phyloP scores from a whole-genome alignment of 305 asterid genomes.

The Striga hermonthica region DNA sequence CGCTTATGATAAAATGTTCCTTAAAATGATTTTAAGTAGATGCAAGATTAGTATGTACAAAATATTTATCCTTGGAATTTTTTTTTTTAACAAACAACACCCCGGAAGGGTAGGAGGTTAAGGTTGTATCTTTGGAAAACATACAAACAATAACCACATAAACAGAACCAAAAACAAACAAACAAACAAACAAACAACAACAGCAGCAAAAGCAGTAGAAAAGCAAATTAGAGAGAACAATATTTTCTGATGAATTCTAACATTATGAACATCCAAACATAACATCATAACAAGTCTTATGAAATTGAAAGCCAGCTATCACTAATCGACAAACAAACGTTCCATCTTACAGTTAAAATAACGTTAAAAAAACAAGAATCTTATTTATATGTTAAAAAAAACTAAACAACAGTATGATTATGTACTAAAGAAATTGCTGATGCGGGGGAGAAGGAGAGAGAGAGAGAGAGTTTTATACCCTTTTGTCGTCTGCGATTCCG shows the following conservation, averaged over 20 bases:
- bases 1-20: background rate
- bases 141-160: too few species aligned
- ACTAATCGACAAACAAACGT: background rate
- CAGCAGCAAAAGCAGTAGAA: too few species aligned
- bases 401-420: background rate
- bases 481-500: constrained; percentile 56
- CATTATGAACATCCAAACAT: too few species aligned
- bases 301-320: background rate
- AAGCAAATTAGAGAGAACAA: too few species aligned
- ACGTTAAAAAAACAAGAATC: background rate
- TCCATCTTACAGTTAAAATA: background rate
- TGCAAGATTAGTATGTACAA: background rate
- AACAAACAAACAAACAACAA: too few species aligned
- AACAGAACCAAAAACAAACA: too few species aligned
- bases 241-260: too few species aligned
- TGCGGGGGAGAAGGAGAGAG: background rate
- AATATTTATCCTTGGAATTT: too few species aligned
- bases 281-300: background rate
- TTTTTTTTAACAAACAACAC: too few species aligned
- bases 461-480: constrained; percentile 34
- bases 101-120: too few species aligned
- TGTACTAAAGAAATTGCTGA: background rate
- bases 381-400: background rate
- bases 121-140: too few species aligned
- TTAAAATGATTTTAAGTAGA: background rate